A percentile compares a stretch with the other conserved stretches of the same genome.
phyloP scores from a whole-genome alignment of 352 stramenopile species.

The Globisporangium spiculum region DNA sequence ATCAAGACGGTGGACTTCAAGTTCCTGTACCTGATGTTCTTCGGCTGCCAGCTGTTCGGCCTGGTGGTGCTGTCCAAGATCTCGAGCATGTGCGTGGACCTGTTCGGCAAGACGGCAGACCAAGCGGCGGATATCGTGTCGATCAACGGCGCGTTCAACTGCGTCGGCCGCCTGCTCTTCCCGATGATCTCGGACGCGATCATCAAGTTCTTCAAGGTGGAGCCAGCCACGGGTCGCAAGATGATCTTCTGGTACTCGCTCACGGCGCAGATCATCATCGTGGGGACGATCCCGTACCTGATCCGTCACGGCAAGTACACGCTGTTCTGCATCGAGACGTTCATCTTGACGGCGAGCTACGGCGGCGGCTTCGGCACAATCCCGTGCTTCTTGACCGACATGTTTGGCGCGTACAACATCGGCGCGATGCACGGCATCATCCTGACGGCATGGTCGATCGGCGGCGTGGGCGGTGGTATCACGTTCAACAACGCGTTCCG shows the following conservation, averaged over 20 bases:
- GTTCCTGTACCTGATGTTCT: slow-evolving; percentile 71
- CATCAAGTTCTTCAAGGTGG: slow-evolving; percentile 36
- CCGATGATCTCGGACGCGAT: slow-evolving; percentile 44
- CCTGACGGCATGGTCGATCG: slow-evolving; percentile 74
- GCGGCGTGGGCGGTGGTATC: slow-evolving; percentile 68
- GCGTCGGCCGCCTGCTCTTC: slow-evolving; percentile 41
- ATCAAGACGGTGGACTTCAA: slow-evolving; percentile 56
- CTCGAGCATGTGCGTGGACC: slow-evolving; percentile 46
- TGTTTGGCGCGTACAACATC: slow-evolving; percentile 85
- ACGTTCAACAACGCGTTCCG: slow-evolving; percentile 65
- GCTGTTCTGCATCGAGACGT: slow-evolving; percentile 54
- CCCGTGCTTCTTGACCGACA: slow-evolving; percentile 71
- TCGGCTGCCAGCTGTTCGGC: slow-evolving; percentile 57
- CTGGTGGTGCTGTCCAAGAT: slow-evolving; percentile 65
- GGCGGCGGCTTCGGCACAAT: slow-evolving; percentile 74
- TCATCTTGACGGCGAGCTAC: slow-evolving; percentile 69
- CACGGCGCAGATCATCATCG: slow-evolving; percentile 54
- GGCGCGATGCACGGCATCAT: slow-evolving; percentile 75
- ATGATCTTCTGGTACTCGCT: slow-evolving; percentile 61
- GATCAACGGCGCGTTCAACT: slow-evolving; percentile 64
- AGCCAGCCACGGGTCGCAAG: slow-evolving; percentile 55
- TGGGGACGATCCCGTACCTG: slow-evolving; percentile 51
- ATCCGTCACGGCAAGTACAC: slow-evolving; percentile 57
- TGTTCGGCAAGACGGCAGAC: slow-evolving; percentile 43
- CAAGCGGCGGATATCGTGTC: slow-evolving; percentile 48